phyloP scores from a whole-genome alignment of 2,329 filamentous ascomycete species.

The Hymenoscyphus linearis region DNA sequence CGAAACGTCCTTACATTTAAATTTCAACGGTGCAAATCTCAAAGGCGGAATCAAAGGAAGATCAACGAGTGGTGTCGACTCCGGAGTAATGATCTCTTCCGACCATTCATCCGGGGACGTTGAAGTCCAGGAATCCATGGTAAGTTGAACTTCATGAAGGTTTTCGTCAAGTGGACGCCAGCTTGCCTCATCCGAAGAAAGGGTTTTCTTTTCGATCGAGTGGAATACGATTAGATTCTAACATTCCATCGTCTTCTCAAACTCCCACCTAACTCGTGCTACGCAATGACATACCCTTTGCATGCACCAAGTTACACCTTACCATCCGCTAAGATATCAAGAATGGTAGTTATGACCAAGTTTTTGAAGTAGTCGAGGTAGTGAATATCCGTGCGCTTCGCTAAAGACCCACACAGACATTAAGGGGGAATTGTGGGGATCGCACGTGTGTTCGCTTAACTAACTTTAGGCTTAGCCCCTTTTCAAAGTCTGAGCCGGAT shows the following conservation, averaged over 20 bases:
- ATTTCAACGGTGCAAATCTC: neutral
- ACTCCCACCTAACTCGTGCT: neutral
- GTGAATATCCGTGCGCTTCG: too few relatives aligned
- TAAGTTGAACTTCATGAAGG: neutral
- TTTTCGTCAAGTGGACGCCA: neutral
- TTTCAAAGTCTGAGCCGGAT: too few relatives aligned
- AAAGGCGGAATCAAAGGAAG: neutral
- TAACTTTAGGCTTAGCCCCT: too few relatives aligned
- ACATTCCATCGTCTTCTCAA: neutral
- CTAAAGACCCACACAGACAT: too few relatives aligned
- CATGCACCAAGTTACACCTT: neutral
- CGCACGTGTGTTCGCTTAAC: too few relatives aligned
- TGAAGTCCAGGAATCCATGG: neutral
- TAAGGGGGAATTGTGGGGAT: too few relatives aligned
- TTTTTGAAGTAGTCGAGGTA: too few relatives aligned
- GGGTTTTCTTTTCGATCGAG: neutral
- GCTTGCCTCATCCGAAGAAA: neutral
- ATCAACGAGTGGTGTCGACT: neutral
- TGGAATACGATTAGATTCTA: too few relatives aligned
- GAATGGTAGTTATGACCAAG: too few relatives aligned
- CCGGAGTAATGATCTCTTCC: neutral
- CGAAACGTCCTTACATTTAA: neutral
- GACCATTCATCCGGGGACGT: neutral
- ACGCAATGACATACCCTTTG: neutral
- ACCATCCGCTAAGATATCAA: neutral